Evolutionary conservation across 2,329 filamentous ascomycete species (phyloP).

Genomic region (Cytospora leucostoma): DNA sequence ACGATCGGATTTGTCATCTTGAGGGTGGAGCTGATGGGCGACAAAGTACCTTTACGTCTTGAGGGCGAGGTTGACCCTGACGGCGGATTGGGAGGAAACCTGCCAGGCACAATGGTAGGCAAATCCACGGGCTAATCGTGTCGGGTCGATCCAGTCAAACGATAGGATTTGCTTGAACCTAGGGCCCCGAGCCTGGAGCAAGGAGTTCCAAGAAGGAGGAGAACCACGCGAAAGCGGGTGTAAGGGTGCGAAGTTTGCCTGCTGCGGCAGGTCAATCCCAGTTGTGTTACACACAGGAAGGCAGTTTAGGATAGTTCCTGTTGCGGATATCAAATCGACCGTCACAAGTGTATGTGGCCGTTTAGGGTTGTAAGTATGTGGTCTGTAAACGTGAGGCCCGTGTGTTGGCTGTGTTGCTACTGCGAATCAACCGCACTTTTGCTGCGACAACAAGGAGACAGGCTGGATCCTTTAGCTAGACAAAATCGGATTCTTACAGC

Average conservation of each 20-base stretch:
- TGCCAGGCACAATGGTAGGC: neutral
- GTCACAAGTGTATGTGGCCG: neutral
- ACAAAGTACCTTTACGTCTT: neutral
- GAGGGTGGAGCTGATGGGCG: neutral
- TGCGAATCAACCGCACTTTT: neutral
- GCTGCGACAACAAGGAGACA: neutral
- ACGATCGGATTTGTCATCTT: conserved; percentile 10
- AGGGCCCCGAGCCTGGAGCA: neutral
- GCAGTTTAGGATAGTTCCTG: neutral
- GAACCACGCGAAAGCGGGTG: neutral
- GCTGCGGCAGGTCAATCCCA: neutral
- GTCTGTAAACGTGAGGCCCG: neutral
- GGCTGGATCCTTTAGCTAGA: neutral
- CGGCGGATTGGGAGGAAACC: neutral
- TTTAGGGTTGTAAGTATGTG: neutral
- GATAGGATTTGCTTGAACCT: neutral
- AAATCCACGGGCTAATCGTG: neutral
- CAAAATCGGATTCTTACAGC: neutral
- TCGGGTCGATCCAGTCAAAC: neutral
- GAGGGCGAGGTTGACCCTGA: neutral
- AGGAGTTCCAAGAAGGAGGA: neutral
- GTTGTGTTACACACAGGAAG: neutral
- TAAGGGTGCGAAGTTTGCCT: neutral
- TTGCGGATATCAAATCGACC: neutral
- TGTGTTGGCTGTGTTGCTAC: neutral